A percentile compares a stretch with the other conserved stretches of the same genome.
These are phyloP conservation scores for Megacollybia marginata DNA, from an alignment of 768 basidiomycete genomes.

Conservation along the genomic window DNA sequence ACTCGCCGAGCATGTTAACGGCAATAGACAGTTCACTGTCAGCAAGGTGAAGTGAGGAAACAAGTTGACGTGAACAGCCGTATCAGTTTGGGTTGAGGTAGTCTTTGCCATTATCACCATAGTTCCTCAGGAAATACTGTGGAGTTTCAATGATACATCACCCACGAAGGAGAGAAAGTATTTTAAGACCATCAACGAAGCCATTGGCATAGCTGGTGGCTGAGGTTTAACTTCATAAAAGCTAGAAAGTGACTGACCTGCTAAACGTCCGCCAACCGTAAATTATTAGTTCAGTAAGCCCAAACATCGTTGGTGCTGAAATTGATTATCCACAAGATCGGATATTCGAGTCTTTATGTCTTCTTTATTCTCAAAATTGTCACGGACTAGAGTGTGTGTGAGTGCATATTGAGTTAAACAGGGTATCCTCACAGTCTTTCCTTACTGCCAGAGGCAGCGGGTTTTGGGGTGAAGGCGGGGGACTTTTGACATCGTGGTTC, in stretches of 20 bases:
- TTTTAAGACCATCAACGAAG: conserved; percentile 18
- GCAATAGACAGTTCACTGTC: conserved; percentile 20
- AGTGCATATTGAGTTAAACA: neutral
- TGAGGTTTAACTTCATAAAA: neutral
- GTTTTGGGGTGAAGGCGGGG: conserved; percentile 21
- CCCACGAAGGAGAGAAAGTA: conserved; percentile 8
- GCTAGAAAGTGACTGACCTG: too few relatives aligned
- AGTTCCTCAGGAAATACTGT: conserved; percentile 18
- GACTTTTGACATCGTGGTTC: conserved; percentile 7
- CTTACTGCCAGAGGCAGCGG: conserved; percentile 27
- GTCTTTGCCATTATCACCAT: conserved; percentile 25
- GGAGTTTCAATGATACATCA: too few relatives aligned
- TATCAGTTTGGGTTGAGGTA: conserved; percentile 31
- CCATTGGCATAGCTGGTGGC: conserved; percentile 27
- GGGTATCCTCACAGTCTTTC: conserved; percentile 24
- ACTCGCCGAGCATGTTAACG: conserved; percentile 25
- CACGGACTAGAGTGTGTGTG: conserved; percentile 22
- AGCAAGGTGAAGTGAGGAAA: too few relatives aligned
- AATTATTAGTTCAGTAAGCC: conserved; percentile 22
- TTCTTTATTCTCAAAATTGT: conserved; percentile 30
- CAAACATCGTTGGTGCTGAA: conserved; percentile 27
- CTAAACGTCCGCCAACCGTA: neutral
- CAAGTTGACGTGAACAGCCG: too few relatives aligned
- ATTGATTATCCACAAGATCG: conserved; percentile 24
- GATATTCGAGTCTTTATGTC: conserved; percentile 24